phyloP scores from a whole-genome alignment of 495 filamentous ascomycete species.

The Lophiostoma macrostomum region DNA sequence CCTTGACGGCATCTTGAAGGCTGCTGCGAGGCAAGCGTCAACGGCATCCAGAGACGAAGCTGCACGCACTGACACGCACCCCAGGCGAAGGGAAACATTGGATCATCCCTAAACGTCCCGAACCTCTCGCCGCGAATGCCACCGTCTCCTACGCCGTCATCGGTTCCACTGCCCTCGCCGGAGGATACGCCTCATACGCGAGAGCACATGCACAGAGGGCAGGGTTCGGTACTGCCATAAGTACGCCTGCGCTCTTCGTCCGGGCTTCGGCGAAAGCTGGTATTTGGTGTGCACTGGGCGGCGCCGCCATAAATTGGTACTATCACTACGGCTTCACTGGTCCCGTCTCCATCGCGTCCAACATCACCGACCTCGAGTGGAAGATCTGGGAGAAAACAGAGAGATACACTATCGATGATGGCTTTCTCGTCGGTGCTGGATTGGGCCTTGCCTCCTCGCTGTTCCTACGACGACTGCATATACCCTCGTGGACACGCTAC shows the following conservation, averaged over 20 bases:
- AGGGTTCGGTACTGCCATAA: not conserved
- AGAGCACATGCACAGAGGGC: not conserved
- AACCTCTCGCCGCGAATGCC: conserved; percentile 3
- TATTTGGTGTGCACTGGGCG: not conserved
- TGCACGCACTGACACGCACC: not conserved
- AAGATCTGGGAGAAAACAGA: conserved; percentile 13
- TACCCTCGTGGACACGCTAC: not conserved
- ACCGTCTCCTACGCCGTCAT: not conserved
- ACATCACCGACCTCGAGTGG: not conserved
- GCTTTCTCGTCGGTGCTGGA: conserved; percentile 3
- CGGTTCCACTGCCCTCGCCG: conserved; percentile 6
- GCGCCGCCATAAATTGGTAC: not conserved
- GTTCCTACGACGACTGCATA: not conserved
- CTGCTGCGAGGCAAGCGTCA: conserved; percentile 4
- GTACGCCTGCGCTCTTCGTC: not conserved
- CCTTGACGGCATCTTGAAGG: conserved; percentile 1
- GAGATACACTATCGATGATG: conserved; percentile 10
- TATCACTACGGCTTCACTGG: conserved; percentile 3
- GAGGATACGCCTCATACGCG: not conserved
- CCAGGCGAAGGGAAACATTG: conserved; percentile 7
- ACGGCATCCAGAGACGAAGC: not conserved
- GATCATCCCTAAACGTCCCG: not conserved
- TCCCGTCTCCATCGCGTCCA: not conserved
- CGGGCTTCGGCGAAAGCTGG: not conserved
- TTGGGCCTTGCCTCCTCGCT: conserved; percentile 5